Base-by-base conservation (phyloP, 2,329 filamentous ascomycete species). In the Rhynchosporium secalis region DNA sequence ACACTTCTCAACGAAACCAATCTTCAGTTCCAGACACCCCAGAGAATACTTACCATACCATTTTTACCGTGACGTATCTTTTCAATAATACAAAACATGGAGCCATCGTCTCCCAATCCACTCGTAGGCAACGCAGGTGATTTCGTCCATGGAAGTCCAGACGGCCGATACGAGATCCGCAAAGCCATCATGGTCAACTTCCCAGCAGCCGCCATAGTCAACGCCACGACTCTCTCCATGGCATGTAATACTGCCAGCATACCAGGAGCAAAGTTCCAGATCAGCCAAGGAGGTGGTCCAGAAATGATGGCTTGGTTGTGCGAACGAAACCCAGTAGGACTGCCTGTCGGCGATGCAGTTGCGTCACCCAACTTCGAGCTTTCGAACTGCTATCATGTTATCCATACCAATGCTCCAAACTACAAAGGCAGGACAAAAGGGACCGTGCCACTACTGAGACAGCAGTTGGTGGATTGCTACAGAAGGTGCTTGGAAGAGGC, bases 401-500 rank as follows among this genome's bases (percentile, higher is more conserved):
- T 65, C 4, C 62, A 65, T 54, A 57, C 57, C 43, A 60, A 62
- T 41, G 60, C 46, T 13, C 62, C 62, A 4, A 56, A 58, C 29
- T 65, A 55, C 33, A 15, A 40, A 3, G 43, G 20, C 4, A 46
- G 60, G 3, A 65, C 49, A 5, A 33, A 40, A 3, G 6, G 10
- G 26, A 51, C 13, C 4, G 31, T 60, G 5, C 60, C 60, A n/a
- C 31, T 65, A 7, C 28, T 65, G 31, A 60, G 36, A 45, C 62
- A 65, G 52, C 62, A 57, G 33, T 29, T 65, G 40, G 60, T 58
- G 4, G 62, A 65, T 46, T 65, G 62, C 31, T 65, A 65, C 20
- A 45, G 62, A 3, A 49, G 62, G 33, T 57, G 51, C 45, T 38
- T 65, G 20, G 60, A 62, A n/a, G 63, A 65, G 51, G 63, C 63